Percentiles rank a stretch among this genome's conserved stretches.
phyloP scores from a whole-genome alignment of 164 flowering plant genomes.

The grape (Vitis vinifera) region ASM3070453v1 NC_081814.1:2970501-2971000 shows the following conservation, averaged over 20 bases:
- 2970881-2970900: slow-evolving; percentile 34
- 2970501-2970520: slow-evolving; percentile 33
- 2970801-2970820: slow-evolving; percentile 32
- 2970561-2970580: slow-evolving; percentile 37
- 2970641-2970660: slow-evolving; percentile 27
- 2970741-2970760: slow-evolving; percentile 32
- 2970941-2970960: slow-evolving; percentile 30
- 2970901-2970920: slow-evolving; percentile 31
- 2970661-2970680: slow-evolving; percentile 29
- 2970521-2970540: slow-evolving; percentile 29
- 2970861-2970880: slow-evolving; percentile 37
- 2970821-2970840: slow-evolving; percentile 30
- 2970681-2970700: slow-evolving; percentile 46
- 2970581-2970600: slow-evolving; percentile 34
- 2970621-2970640: slow-evolving; percentile 23
- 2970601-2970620: slow-evolving; percentile 31
- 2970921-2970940: slow-evolving; percentile 33
- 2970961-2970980: slow-evolving; percentile 29
- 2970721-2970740: slow-evolving; percentile 29
- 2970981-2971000: slow-evolving; percentile 41
- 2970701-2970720: slow-evolving; percentile 33
- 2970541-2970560: slow-evolving; percentile 23
- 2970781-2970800: slow-evolving; percentile 39
- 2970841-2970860: slow-evolving; percentile 27
- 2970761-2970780: slow-evolving; percentile 33